phyloP scores from a whole-genome alignment of 1,284 basidiomycete species.

The Rhodotorula sp. region DNA sequence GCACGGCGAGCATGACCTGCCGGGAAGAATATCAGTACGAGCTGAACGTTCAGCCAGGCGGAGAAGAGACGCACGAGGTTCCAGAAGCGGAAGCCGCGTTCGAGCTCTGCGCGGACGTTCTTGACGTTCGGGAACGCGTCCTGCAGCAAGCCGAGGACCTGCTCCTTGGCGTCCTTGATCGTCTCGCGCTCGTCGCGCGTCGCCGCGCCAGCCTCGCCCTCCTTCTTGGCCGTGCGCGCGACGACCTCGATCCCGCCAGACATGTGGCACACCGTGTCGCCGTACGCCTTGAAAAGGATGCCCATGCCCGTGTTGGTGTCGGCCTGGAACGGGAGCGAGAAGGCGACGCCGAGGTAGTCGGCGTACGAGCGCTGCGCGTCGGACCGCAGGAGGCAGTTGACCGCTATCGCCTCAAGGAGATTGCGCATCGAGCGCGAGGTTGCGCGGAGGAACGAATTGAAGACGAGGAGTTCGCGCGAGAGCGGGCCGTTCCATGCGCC shows the following conservation, averaged over 20 bases:
- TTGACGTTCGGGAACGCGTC: conserved; percentile 91
- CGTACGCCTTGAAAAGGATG: conserved; percentile 80
- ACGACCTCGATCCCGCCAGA: conserved; percentile 38
- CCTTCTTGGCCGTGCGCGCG: conserved; percentile 54
- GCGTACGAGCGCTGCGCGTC: conserved; percentile 84
- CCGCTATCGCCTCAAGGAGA: conserved; percentile 83
- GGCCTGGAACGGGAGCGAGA: conserved; percentile 83
- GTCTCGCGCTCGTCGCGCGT: conserved; percentile 63
- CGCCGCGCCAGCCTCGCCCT: conserved; percentile 52
- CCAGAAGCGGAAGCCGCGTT: conserved; percentile 97
- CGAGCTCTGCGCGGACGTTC: conserved; percentile 79
- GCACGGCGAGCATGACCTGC: conserved; percentile 82
- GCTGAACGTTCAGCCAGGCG: neutral
- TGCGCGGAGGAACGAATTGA: conserved; percentile 94
- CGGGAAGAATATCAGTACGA: conserved; percentile 7
- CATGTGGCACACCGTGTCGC: conserved; percentile 46
- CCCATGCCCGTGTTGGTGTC: conserved; percentile 98
- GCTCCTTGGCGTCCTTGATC: conserved; percentile 77
- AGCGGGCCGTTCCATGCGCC: conserved; percentile 90
- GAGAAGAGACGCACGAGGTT: conserved; percentile 66
- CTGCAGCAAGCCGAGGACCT: conserved; percentile 87
- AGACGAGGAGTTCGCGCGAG: conserved; percentile 92
- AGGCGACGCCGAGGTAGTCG: conserved; percentile 86
- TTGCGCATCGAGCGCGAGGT: conserved; percentile 86
- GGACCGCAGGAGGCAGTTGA: conserved; percentile 86